Evolutionary conservation across 495 filamentous ascomycete genomes (phyloP).

Genomic region (Evernia prunastri): DNA sequence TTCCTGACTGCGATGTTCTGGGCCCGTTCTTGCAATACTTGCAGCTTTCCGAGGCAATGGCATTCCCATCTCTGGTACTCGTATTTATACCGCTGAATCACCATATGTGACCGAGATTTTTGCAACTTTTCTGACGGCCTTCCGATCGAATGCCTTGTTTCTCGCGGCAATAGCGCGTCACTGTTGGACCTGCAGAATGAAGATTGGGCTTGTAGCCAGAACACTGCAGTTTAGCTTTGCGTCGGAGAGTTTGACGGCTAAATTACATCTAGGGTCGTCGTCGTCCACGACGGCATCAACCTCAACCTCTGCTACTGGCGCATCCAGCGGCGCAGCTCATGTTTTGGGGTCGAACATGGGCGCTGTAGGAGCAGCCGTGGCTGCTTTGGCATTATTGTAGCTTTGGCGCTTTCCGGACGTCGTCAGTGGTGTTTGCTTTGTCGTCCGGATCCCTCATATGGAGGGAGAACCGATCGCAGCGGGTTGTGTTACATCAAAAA

Average conservation of each 20-base stretch:
- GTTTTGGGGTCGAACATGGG: constrained; percentile 20
- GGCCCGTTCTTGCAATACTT: not conserved
- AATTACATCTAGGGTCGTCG: constrained; percentile 11
- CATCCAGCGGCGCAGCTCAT: constrained; percentile 14
- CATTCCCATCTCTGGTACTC: not conserved
- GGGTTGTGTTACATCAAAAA: not conserved
- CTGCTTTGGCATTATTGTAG: constrained; percentile 22
- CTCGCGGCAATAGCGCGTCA: not conserved
- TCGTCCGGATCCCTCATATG: not conserved
- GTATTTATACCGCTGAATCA: not conserved
- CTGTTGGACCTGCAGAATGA: not conserved
- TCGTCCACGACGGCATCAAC: constrained; percentile 11
- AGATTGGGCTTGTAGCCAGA: not conserved
- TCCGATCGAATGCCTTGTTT: not conserved
- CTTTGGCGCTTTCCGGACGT: not conserved
- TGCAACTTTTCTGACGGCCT: not conserved
- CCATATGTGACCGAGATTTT: not conserved
- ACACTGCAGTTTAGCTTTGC: not conserved
- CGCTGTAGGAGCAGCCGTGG: constrained; percentile 23
- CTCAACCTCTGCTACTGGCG: constrained; percentile 12
- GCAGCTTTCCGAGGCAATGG: not conserved
- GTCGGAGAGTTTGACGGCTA: not conserved
- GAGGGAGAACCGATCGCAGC: not conserved
- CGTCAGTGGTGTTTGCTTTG: not conserved
- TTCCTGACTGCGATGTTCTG: not conserved